phyloP scores from a whole-genome alignment of 1,284 basidiomycete genomes.

The Polyporus tsugae region DNA sequence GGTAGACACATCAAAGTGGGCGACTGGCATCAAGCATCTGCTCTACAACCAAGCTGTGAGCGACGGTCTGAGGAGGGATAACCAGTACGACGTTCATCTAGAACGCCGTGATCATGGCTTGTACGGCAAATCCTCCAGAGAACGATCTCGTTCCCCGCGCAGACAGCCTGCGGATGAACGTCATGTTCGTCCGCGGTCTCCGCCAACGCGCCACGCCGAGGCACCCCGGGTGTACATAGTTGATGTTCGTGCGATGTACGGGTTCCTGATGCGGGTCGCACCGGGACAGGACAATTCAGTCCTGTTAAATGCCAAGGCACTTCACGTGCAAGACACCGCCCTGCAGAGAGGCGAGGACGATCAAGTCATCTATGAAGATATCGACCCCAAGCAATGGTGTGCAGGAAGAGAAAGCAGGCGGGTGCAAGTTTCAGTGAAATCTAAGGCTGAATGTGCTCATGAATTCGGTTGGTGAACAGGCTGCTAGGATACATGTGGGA shows the following conservation, averaged over 20 bases:
- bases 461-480: slow-evolving; percentile 22
- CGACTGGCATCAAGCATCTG: slow-evolving; percentile 34
- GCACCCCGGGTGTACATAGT: slow-evolving; percentile 39
- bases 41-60: slow-evolving; percentile 27
- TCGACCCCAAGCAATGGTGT: slow-evolving; percentile 37
- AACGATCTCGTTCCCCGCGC: slow-evolving; percentile 38
- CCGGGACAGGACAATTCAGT: slow-evolving; percentile 20
- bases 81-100: background rate
- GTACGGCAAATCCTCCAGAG: slow-evolving; percentile 17
- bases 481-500: slow-evolving; percentile 40
- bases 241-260: slow-evolving; percentile 41
- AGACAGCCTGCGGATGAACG: slow-evolving; percentile 17
- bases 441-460: background rate
- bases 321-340: slow-evolving; percentile 28
- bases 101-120: background rate
- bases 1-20: slow-evolving; percentile 36
- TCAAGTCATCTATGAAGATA: slow-evolving; percentile 24
- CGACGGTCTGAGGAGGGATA: background rate
- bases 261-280: slow-evolving; percentile 34
- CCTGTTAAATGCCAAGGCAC: slow-evolving; percentile 27
- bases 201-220: slow-evolving; percentile 15
- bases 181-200: slow-evolving; percentile 30
- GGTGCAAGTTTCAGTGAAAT: slow-evolving; percentile 17
- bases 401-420: slow-evolving; percentile 48
- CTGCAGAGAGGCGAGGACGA: slow-evolving; percentile 24